These are phyloP conservation scores for Kuraishia borneana DNA, from an alignment of 805 yeast genomes.

Conservation along the genomic window DNA sequence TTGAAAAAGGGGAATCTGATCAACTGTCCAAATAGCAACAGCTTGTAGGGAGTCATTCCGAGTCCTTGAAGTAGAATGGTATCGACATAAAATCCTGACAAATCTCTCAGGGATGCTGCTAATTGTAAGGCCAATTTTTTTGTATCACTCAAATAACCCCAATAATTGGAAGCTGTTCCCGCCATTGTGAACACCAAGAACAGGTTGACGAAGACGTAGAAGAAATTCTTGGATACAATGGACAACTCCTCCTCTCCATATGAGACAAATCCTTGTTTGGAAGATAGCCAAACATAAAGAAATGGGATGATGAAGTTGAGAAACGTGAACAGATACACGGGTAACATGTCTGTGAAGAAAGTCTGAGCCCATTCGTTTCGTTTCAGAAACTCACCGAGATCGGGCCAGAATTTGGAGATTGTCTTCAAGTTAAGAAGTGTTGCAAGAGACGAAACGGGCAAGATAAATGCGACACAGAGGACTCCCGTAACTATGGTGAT, in stretches of 20 bases:
- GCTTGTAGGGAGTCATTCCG: slow-evolving; percentile 83
- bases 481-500: slow-evolving; percentile 61
- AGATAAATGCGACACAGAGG: slow-evolving; percentile 59
- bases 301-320: slow-evolving; percentile 79
- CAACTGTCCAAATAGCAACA: slow-evolving; percentile 72
- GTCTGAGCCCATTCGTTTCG: slow-evolving; percentile 62
- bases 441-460: slow-evolving; percentile 81
- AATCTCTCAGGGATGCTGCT: slow-evolving; percentile 69
- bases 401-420: slow-evolving; percentile 74
- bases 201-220: slow-evolving; percentile 87
- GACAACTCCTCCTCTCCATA: slow-evolving; percentile 89
- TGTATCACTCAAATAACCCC: slow-evolving; percentile 80
- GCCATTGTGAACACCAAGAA: slow-evolving; percentile 90
- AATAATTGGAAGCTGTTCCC: slow-evolving; percentile 76
- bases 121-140: slow-evolving; percentile 79
- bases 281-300: slow-evolving; percentile 72
- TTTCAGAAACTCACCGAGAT: slow-evolving; percentile 56
- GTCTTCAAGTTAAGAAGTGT: slow-evolving; percentile 71
- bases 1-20: slow-evolving; percentile 62
- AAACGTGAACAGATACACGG: slow-evolving; percentile 82
- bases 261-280: slow-evolving; percentile 81
- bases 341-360: slow-evolving; percentile 78
- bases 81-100: slow-evolving; percentile 85
- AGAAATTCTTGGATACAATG: slow-evolving; percentile 84
- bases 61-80: slow-evolving; percentile 71